Evolutionary conservation across 1,139 yeast genomes (phyloP).

Genomic region (Protomyces arabidopsidicola): DNA sequence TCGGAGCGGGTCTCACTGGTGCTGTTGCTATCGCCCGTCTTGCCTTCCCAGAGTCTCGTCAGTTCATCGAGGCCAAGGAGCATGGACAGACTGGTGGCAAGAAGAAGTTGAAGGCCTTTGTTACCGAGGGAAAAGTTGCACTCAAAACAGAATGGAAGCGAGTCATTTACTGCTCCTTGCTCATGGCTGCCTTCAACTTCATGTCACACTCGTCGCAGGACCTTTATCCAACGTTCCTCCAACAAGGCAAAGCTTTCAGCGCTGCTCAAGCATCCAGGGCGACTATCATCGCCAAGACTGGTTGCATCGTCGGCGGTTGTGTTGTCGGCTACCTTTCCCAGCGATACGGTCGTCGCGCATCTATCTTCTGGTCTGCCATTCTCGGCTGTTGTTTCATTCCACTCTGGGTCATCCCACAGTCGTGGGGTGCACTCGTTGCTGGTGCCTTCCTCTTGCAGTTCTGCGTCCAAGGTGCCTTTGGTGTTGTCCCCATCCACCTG

Average conservation of each 20-base stretch:
- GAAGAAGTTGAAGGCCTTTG: constrained; percentile 30
- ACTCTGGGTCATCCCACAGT: constrained; percentile 53
- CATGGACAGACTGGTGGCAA: constrained; percentile 1
- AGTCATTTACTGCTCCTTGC: constrained; percentile 49
- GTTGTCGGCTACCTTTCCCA: constrained; percentile 57
- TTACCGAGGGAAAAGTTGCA: constrained; percentile 37
- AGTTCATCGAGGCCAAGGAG: constrained; percentile 43
- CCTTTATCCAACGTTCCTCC: constrained; percentile 61
- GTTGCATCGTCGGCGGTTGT: constrained; percentile 64
- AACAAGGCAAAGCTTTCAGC: constrained; percentile 51
- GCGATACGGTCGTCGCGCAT: constrained; percentile 56
- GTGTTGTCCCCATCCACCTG: constrained; percentile 72
- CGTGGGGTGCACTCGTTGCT: constrained; percentile 50
- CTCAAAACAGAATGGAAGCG: constrained; percentile 42
- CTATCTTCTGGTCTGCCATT: constrained; percentile 42
- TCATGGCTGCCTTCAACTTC: constrained; percentile 64
- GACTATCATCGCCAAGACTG: constrained; percentile 63
- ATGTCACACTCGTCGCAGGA: constrained; percentile 51
- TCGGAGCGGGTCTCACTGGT: constrained; percentile 66
- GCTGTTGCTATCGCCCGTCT: constrained; percentile 54
- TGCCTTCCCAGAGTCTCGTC: constrained; percentile 56
- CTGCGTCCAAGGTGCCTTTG: constrained; percentile 86
- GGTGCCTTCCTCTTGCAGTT: constrained; percentile 61
- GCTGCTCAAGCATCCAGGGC: constrained; percentile 57
- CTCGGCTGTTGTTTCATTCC: constrained; percentile 62